Base-by-base conservation (phyloP, 2,329 filamentous ascomycete species). In the Domatiomyces globalis region DNA sequence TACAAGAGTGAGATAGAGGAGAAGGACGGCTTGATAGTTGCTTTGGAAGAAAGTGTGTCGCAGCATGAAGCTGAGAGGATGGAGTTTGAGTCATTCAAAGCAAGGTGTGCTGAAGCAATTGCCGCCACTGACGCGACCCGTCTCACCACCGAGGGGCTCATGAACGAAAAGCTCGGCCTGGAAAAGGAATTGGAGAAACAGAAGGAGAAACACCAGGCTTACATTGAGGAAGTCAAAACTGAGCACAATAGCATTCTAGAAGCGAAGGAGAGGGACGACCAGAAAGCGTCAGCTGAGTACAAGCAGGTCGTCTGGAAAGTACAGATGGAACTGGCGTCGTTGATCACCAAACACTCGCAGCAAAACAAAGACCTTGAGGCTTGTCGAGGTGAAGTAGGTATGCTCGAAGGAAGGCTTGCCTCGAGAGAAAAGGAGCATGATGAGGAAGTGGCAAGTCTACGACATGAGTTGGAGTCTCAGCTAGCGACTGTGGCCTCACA, bases 71-170 rank as follows among this genome's bases (percentile, higher is more conserved):
- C 44, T n/a, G 44, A 67, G 10, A 39, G 12, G 33, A 39, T 10
- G 51, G 69, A 73, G 54, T 66, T 76, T 51, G 64, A 66, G 4
- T 65, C 51, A 29, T 10, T 50, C n/a, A 51, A 46, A 17, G 9
- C 27, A n/a, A 50, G 51, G 43, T 47, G 51, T 19, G 36, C 68
- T 15, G 63, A 69, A 52, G 65, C 55, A 10, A 18, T 51, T n/a
- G 20, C 46, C 65, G 33, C 65, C 65, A 44, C 54, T 61, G 18
- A 62, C 65, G 51, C 65, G 63, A 49, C 57, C 58, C 15, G 65
- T 63, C 45, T 69, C 60, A 62, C 66, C 46, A 70, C 68, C 49
- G 58, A 66, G n/a, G 57, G 65, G 19, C 62, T 72, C 49, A 61
- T 68, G 44, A 63, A 65, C 25, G 62, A 66, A 5, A 66, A 69